Percentiles rank a stretch among this genome's conserved stretches.
phyloP scores from a whole-genome alignment of 2,329 filamentous ascomycete species.

The Pezicula neosporulosa region DNA sequence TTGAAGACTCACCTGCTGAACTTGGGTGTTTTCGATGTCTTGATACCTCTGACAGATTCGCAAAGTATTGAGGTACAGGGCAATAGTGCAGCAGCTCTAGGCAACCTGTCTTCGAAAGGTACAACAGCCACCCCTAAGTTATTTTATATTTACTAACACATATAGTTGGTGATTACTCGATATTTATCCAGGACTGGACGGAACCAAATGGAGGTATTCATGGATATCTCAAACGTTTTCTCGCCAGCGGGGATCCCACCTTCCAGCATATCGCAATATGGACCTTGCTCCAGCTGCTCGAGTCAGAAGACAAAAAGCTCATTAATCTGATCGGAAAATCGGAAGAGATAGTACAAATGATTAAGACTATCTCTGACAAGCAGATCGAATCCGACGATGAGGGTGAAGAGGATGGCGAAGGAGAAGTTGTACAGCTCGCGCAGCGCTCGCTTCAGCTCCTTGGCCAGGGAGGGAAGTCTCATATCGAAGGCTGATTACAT shows the following conservation, averaged over 20 bases:
- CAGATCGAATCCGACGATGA: conserved; percentile 85
- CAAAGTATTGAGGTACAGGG: conserved; percentile 97
- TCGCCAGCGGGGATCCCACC: conserved; percentile 90
- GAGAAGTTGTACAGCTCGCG: conserved; percentile 87
- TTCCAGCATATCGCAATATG: conserved; percentile 99
- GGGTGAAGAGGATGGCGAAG: conserved; percentile 84
- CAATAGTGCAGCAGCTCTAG: conserved; percentile 92
- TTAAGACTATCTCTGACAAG: conserved; percentile 85
- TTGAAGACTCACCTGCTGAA: conserved; percentile 88
- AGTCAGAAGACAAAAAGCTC: conserved; percentile 90
- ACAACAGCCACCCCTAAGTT: conserved; percentile 25
- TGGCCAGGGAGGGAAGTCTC: conserved; percentile 72
- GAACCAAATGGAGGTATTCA: conserved; percentile 93
- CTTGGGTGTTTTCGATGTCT: conserved; percentile 90
- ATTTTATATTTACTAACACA: conserved; percentile 25
- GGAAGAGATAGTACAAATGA: conserved; percentile 87
- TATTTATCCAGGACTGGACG: conserved; percentile 92
- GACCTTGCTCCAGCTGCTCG: conserved; percentile 92
- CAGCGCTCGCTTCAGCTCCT: conserved; percentile 86
- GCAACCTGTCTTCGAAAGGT: conserved; percentile 97
- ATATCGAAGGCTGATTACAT: conserved; percentile 68
- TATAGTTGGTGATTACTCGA: conserved; percentile 89
- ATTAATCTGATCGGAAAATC: conserved; percentile 85
- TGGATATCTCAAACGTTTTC: conserved; percentile 88
- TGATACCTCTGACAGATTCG: conserved; percentile 93